Evolutionary conservation across 2,329 filamentous ascomycete species (phyloP).

Genomic region (Colletotrichum sp.): DNA sequence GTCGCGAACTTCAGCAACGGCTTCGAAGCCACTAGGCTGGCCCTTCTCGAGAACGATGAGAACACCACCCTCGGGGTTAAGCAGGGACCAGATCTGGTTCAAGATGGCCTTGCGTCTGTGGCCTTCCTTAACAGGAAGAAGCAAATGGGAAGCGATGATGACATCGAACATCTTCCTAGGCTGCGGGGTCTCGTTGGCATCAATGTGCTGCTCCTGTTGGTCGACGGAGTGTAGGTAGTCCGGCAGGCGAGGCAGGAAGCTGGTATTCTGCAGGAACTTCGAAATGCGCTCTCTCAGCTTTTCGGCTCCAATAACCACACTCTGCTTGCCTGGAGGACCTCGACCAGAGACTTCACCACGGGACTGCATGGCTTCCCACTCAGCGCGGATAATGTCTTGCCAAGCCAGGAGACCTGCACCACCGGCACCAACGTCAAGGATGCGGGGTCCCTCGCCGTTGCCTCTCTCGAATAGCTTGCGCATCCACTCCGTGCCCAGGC

Average conservation of each 20-base stretch:
- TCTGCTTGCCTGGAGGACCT: slow-evolving; percentile 72
- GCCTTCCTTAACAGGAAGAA: slow-evolving; percentile 78
- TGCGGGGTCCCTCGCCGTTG: slow-evolving; percentile 56
- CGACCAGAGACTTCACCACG: slow-evolving; percentile 40
- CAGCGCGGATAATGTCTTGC: slow-evolving; percentile 78
- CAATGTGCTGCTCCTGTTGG: slow-evolving; percentile 61
- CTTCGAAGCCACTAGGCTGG: slow-evolving; percentile 89
- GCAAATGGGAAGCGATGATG: slow-evolving; percentile 84
- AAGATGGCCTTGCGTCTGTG: slow-evolving; percentile 79
- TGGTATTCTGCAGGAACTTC: slow-evolving; percentile 82
- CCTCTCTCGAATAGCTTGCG: slow-evolving; percentile 62
- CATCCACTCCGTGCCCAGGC: slow-evolving; percentile 75
- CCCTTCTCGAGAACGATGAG: slow-evolving; percentile 91
- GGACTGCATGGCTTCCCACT: slow-evolving; percentile 75
- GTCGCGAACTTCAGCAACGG: slow-evolving; percentile 82
- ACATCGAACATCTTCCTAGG: slow-evolving; percentile 84
- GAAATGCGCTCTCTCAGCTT: slow-evolving; percentile 77
- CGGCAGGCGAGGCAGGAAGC: slow-evolving; percentile 89
- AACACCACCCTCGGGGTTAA: slow-evolving; percentile 84
- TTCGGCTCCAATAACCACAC: slow-evolving; percentile 80
- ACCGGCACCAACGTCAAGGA: slow-evolving; percentile 77
- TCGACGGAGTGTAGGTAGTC: slow-evolving; percentile 76
- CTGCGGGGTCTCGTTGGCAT: slow-evolving; percentile 59
- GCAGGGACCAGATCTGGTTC: slow-evolving; percentile 87
- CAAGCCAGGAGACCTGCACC: slow-evolving; percentile 78